Conservation (phyloP, 2,329 filamentous ascomycete genomes). For the Boeremia lycopersici region DNA sequence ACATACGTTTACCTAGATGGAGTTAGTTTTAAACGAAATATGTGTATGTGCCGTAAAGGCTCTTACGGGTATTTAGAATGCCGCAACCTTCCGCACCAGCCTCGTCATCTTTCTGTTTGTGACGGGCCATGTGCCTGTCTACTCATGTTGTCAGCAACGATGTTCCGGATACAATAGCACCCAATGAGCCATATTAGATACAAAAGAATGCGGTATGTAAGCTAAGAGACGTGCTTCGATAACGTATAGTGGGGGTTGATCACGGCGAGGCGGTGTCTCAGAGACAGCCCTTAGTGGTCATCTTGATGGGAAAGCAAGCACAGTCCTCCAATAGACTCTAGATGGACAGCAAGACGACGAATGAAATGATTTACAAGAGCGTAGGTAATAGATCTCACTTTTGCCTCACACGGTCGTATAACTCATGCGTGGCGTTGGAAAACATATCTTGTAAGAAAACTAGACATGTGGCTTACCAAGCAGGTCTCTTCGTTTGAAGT, state of each 20-base stretch:
- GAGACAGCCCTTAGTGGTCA: not conserved
- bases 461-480: slow-evolving; percentile 52
- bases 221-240: not conserved
- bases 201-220: not conserved
- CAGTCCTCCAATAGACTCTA: not conserved
- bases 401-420: not conserved
- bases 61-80: slow-evolving; percentile 57
- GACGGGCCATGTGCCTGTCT: slow-evolving; percentile 64
- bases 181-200: not conserved
- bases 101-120: slow-evolving; percentile 61
- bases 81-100: slow-evolving; percentile 60
- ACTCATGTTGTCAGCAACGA: slow-evolving; percentile 27
- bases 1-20: slow-evolving; percentile 53
- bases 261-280: not conserved
- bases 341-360: not conserved
- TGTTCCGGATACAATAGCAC: not conserved
- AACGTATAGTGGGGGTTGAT: slow-evolving; percentile 12
- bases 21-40: not conserved
- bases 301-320: not conserved
- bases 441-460: not conserved
- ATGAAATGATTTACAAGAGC: not conserved
- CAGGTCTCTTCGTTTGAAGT: slow-evolving; percentile 66
- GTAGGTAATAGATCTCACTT: not conserved
- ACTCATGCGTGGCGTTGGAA: not conserved
- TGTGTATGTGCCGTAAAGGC: not conserved